Conservation (phyloP, 2,329 filamentous ascomycete species). For the Mollisia scopiformis region DNA sequence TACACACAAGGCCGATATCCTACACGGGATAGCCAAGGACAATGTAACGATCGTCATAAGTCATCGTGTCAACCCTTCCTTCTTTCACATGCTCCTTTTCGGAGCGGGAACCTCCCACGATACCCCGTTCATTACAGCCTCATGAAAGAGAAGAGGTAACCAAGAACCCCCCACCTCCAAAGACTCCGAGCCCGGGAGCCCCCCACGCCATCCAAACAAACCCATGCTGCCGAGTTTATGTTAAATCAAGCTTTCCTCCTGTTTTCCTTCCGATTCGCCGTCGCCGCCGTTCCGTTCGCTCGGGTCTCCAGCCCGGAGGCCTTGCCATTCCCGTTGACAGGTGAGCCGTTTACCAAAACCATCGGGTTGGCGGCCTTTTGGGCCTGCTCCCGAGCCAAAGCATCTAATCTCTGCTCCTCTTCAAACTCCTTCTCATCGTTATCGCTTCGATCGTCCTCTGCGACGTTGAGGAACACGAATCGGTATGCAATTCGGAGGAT, state of each 20-base stretch:
- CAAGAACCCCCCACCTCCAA: neutral
- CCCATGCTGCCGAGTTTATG: slow-evolving; percentile 7
- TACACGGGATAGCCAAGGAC: neutral
- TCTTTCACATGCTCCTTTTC: neutral
- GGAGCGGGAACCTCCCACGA: neutral
- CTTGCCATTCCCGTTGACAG: slow-evolving; percentile 24
- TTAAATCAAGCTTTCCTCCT: slow-evolving; percentile 14
- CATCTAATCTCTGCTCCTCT: slow-evolving; percentile 27
- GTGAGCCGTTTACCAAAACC: slow-evolving; percentile 22
- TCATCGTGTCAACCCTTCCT: neutral
- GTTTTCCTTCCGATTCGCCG: slow-evolving; percentile 27
- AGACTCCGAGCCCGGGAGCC: slow-evolving; percentile 6
- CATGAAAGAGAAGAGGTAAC: slow-evolving; percentile 3
- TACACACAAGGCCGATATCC: neutral
- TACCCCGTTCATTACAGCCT: slow-evolving; percentile 12
- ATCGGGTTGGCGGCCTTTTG: slow-evolving; percentile 16
- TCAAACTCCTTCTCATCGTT: slow-evolving; percentile 54
- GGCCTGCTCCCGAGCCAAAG: slow-evolving; percentile 15
- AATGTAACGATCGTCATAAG: slow-evolving; percentile 15
- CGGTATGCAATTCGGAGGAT: slow-evolving; percentile 76
- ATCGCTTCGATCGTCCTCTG: slow-evolving; percentile 74
- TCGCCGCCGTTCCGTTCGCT: slow-evolving; percentile 24
- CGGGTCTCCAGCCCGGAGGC: slow-evolving; percentile 18
- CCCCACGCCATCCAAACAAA: slow-evolving; percentile 8
- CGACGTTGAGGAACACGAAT: slow-evolving; percentile 63